These are phyloP conservation scores for Hysterangium stoloniferum DNA, from an alignment of 768 basidiomycete species.

Conservation along the genomic window DNA sequence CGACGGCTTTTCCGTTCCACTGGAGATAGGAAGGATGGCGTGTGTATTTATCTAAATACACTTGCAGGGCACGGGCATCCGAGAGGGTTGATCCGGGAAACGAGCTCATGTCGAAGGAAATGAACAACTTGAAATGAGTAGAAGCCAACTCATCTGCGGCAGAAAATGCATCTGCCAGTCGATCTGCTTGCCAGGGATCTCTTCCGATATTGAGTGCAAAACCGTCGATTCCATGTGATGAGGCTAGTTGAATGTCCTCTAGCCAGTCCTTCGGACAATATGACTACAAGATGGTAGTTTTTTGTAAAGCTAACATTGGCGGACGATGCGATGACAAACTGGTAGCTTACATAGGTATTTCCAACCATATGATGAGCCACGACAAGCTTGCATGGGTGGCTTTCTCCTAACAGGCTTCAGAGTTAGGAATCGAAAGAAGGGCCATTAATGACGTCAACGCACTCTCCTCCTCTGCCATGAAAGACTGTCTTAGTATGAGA, in stretches of 20 bases:
- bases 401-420: no score
- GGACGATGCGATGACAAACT: no score
- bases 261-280: slow-evolving; percentile 39
- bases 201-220: slow-evolving; percentile 66
- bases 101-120: slow-evolving; percentile 35
- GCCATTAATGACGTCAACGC: no score
- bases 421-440: no score
- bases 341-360: slow-evolving; percentile 42
- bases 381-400: slow-evolving; percentile 20
- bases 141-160: slow-evolving; percentile 6
- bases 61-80: slow-evolving; percentile 44
- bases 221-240: slow-evolving; percentile 52
- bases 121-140: slow-evolving; percentile 26
- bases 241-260: slow-evolving; percentile 50
- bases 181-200: slow-evolving; percentile 54
- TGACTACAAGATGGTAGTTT: slow-evolving; percentile 21
- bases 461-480: no score
- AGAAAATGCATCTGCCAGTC: slow-evolving; percentile 56
- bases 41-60: slow-evolving; percentile 45
- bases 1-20: slow-evolving; percentile 39
- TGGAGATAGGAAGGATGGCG: slow-evolving; percentile 53
- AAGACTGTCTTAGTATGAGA: no score
- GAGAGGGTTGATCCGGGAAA: slow-evolving; percentile 42
- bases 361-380: slow-evolving; percentile 38
- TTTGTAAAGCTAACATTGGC: no score